These are phyloP conservation scores for Jacaranda copaia DNA, from an alignment of 257 asterid species.

Conservation along the genomic window DNA sequence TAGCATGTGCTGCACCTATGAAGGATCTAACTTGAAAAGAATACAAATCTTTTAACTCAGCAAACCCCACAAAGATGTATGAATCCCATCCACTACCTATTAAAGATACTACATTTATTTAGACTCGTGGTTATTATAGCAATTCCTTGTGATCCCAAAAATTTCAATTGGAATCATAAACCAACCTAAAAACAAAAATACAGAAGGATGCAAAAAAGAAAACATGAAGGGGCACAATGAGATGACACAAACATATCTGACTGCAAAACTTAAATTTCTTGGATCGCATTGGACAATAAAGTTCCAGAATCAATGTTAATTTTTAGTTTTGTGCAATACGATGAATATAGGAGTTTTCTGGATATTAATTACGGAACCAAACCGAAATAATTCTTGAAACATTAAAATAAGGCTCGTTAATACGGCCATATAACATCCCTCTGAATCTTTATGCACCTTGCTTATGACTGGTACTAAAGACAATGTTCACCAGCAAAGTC, in stretches of 20 bases:
- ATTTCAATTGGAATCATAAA: too few species aligned
- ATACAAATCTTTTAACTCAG: background rate
- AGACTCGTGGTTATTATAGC: background rate
- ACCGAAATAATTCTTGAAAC: background rate
- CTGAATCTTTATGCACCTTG: background rate
- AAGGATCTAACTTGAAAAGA: conserved; percentile 3
- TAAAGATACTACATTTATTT: background rate
- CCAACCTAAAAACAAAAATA: too few species aligned
- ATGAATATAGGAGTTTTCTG: conserved; percentile 3
- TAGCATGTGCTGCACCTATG: background rate
- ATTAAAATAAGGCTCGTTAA: background rate
- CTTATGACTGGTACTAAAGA: background rate
- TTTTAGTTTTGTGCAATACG: background rate
- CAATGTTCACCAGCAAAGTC: background rate
- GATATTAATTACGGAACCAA: background rate
- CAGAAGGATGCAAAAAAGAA: background rate
- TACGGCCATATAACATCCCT: background rate
- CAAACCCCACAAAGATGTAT: background rate
- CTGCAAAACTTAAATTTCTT: background rate
- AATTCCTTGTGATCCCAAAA: too few species aligned
- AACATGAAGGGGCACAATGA: background rate
- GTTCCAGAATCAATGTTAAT: background rate
- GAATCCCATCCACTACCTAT: background rate
- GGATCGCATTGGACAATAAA: background rate
- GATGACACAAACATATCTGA: background rate